A percentile compares a stretch with the other conserved stretches of the same genome.
These are phyloP conservation scores for Umbellularia californica DNA, from an alignment of 164 flowering plant genomes.

Conservation along the genomic window DNA sequence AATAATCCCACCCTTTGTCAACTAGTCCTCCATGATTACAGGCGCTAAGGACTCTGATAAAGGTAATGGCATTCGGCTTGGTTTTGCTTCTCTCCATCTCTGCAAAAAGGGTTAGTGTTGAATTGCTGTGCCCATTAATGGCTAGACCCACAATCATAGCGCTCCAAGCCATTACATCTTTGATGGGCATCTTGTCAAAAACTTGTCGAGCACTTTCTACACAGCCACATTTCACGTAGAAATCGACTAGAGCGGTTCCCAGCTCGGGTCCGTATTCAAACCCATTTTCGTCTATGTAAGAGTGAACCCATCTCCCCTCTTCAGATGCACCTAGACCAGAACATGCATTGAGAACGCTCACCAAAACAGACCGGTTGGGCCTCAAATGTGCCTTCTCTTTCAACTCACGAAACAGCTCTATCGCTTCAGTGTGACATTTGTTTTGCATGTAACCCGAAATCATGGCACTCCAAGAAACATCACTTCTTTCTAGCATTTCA, in stretches of 20 bases:
- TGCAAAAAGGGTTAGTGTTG: conserved; percentile 4
- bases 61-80: conserved; percentile 15
- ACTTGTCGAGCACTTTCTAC: conserved; percentile 4
- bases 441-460: conserved; percentile 15
- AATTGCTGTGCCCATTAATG: conserved; percentile 9
- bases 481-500: conserved; percentile 19
- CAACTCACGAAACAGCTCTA: conserved; percentile 9
- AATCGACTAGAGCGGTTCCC: conserved; percentile 16
- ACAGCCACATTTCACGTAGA: conserved; percentile 14
- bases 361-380: conserved; percentile 7
- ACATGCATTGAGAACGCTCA: conserved; percentile 13
- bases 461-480: conserved; percentile 19
- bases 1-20: conserved; percentile 13
- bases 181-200: conserved; percentile 7
- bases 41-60: conserved; percentile 14
- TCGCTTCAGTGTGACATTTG: neutral
- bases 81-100: conserved; percentile 12
- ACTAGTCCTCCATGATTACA: conserved; percentile 19
- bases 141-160: conserved; percentile 21
- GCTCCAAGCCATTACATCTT: conserved; percentile 19
- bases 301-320: conserved; percentile 18
- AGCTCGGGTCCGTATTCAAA: conserved; percentile 9
- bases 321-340: conserved; percentile 14
- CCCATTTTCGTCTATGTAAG: conserved; percentile 5
- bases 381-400: neutral